These are phyloP conservation scores for Prunus dulcis DNA, from an alignment of 306 rosid genomes.

Conservation along the genomic window DNA sequence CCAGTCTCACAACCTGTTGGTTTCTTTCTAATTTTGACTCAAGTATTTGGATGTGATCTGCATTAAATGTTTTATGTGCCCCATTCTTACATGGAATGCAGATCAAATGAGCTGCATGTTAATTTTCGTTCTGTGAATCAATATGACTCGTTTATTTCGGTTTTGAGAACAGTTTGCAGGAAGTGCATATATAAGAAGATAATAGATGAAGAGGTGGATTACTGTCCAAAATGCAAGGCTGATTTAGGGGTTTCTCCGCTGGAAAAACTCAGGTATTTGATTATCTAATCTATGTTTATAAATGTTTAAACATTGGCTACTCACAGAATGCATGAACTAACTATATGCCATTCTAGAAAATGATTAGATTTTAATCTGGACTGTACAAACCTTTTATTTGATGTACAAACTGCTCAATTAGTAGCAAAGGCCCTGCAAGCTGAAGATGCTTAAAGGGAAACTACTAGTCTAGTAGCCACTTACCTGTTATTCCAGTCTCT, in stretches of 20 bases:
- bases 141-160: slow-evolving; percentile 7
- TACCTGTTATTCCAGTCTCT: too few relatives aligned
- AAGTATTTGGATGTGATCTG: neutral
- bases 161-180: slow-evolving; percentile 62
- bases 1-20: neutral
- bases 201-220: slow-evolving; percentile 25
- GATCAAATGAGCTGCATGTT: neutral
- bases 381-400: neutral
- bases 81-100: neutral
- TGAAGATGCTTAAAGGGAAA: too few relatives aligned
- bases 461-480: too few relatives aligned
- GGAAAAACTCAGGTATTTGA: slow-evolving; percentile 54
- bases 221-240: slow-evolving; percentile 58
- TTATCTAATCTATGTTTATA: slow-evolving; percentile 9
- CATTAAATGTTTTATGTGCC: neutral
- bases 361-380: neutral
- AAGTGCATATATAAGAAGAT: slow-evolving; percentile 57
- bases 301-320: neutral
- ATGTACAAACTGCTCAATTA: neutral
- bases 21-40: neutral
- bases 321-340: neutral
- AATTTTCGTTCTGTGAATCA: neutral
- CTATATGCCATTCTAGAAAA: neutral
- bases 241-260: slow-evolving; percentile 56
- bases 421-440: neutral